Base-by-base conservation (phyloP, 805 yeast genomes). In the Starmerella sirachaensis region DNA sequence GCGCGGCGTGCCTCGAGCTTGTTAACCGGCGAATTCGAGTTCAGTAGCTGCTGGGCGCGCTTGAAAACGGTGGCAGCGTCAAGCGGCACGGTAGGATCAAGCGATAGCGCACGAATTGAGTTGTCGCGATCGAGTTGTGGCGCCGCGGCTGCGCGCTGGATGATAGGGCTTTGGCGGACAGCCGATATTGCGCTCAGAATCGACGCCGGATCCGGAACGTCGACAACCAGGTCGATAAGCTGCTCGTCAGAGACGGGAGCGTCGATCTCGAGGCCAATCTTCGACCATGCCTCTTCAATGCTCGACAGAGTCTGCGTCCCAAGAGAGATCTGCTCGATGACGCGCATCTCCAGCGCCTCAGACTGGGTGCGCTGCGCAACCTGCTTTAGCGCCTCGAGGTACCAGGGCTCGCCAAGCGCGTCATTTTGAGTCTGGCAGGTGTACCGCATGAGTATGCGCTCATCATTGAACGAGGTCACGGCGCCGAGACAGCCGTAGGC, bases 331-430 rank as follows among this genome's bases (percentile, higher is more conserved):
- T 72, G 59, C 29, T 68, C 68, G 6, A 68, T 59, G 8, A 71
- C 66, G 30, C 51, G 61, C 18, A 59, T 49, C 37, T 64, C 63
- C 19, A 77, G 52, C 29, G 62, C 66, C 39, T 68, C 68, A 1
- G 71, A 63, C 6, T 63, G 58, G 38, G 73, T 64, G 0, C 58
- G 47, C n/a, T 68, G 64, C 0, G 78, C 68, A 26, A 78, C 60
- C 27, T 58, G 66, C 6, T 57, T 60, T 23, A 79, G 53, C 0
- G 78, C 69, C 52, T 79, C 85, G 47, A 72, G 68, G 46, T 76
- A 77, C 23, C 60, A 54, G 1, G 79, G 74, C 2, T 34, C 38
- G 32, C 65, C 60, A 0, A 46, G 52, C 0, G 70, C 65, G 52
- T 78, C 82, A 33, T 62, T 40, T 0, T 43, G 35, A 4, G 54